Percentiles rank a stretch among this genome's conserved stretches.
Conservation (phyloP, 2,329 filamentous ascomycete genomes). For the Sporothrix dimorphospora region DNA sequence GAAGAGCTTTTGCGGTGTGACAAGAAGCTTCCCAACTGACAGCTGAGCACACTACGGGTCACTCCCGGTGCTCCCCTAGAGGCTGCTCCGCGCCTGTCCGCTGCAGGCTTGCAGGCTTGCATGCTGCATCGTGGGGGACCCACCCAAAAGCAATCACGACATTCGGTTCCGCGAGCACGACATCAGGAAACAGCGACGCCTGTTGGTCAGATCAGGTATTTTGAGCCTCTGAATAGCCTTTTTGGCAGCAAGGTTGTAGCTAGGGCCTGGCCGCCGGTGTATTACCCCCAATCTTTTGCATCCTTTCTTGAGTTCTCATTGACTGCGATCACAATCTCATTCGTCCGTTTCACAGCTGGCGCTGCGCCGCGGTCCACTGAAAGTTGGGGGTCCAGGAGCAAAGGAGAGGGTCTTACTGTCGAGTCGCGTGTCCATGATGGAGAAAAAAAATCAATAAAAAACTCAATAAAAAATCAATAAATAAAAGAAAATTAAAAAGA, state of each 20-base stretch:
- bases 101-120: neutral
- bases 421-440: neutral
- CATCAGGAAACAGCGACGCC: neutral
- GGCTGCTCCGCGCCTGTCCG: neutral
- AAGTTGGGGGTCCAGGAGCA: neutral
- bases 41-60: neutral
- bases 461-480: neutral
- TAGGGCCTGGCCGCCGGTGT: neutral
- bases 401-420: neutral
- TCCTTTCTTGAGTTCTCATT: neutral
- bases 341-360: neutral
- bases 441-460: neutral
- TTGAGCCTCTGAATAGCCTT: neutral
- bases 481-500: neutral
- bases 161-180: conserved; percentile 5
- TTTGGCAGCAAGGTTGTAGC: neutral
- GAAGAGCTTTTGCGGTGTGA: neutral
- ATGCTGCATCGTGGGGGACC: neutral
- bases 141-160: conserved; percentile 10
- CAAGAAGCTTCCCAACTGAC: neutral
- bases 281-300: neutral
- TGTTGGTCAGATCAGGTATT: neutral
- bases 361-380: neutral
- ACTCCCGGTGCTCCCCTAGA: conserved; percentile 12
- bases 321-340: neutral